phyloP scores from a whole-genome alignment of 495 filamentous ascomycete species.

The Collariella sp. region DNA sequence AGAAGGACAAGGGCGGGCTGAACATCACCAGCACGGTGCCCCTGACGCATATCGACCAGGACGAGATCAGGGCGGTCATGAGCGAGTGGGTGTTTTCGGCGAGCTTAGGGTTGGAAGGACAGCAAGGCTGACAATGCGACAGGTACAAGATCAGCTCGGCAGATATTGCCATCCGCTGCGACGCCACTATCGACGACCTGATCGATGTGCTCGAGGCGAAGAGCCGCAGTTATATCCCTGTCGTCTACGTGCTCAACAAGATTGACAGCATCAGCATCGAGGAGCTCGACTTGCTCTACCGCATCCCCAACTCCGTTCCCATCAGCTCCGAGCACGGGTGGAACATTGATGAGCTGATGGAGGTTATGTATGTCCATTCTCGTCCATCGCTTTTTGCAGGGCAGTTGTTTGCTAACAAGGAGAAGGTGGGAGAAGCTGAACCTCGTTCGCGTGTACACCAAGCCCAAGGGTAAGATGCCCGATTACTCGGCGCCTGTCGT shows the following conservation, averaged over 20 bases:
- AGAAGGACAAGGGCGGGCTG: conserved; percentile 98
- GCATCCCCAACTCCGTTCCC: conserved; percentile 91
- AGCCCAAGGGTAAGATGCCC: conserved; percentile 90
- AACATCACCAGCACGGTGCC: conserved; percentile 89
- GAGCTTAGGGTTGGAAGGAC: background rate
- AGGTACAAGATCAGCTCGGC: conserved; percentile 87
- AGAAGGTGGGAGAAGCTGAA: conserved; percentile 78
- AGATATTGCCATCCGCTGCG: conserved; percentile 95
- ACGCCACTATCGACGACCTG: conserved; percentile 74
- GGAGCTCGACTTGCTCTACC: conserved; percentile 89
- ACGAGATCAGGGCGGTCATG: conserved; percentile 98
- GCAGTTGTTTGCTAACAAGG: conserved; percentile 26
- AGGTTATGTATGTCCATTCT: conserved; percentile 66
- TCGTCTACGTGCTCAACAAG: conserved; percentile 98
- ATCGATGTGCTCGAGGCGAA: conserved; percentile 96
- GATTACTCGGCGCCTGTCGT: conserved; percentile 93
- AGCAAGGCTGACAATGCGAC: conserved; percentile 4
- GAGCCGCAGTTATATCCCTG: conserved; percentile 90
- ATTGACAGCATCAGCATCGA: conserved; percentile 97
- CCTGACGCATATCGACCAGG: conserved; percentile 83
- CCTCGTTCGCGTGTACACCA: conserved; percentile 89
- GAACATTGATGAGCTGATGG: conserved; percentile 95
- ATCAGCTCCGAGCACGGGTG: conserved; percentile 98
- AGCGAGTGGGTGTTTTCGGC: conserved; percentile 44
- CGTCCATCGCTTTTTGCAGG: conserved; percentile 16